phyloP scores from a whole-genome alignment of 345 rosid species.

The Arabidopsis arenosa region DNA sequence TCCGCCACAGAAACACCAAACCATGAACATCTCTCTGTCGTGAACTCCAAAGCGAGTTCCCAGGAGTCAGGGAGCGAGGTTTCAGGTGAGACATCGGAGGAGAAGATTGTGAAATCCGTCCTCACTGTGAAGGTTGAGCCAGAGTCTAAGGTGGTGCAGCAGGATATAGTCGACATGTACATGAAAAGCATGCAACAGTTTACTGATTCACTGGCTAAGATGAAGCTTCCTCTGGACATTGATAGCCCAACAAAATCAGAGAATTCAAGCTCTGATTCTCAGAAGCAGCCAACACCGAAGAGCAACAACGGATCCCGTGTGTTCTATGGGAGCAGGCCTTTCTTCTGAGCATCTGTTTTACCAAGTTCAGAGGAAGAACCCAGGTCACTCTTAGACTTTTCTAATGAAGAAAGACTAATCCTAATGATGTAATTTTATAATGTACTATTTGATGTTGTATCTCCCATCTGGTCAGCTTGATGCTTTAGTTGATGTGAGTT shows the following conservation, averaged over 20 bases:
- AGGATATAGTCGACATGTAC: constrained; percentile 97
- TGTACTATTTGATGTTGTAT: constrained; percentile 63
- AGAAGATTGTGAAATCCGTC: constrained; percentile 54
- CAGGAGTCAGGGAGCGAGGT: constrained; percentile 54
- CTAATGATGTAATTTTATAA: constrained; percentile 65
- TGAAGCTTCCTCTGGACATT: constrained; percentile 95
- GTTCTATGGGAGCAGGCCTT: constrained; percentile 97
- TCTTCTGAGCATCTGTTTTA: constrained; percentile 70
- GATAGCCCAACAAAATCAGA: constrained; percentile 80
- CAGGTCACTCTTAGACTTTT: constrained; percentile 73
- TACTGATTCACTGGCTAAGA: constrained; percentile 98
- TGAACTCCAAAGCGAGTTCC: constrained; percentile 50
- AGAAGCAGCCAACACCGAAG: constrained; percentile 69
- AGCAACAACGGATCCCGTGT: constrained; percentile 83
- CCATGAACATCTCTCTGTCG: constrained; percentile 54
- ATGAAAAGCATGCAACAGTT: constrained; percentile 99
- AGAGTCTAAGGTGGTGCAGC: constrained; percentile 83
- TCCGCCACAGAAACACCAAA: constrained; percentile 55
- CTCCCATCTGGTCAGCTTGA: constrained; percentile 59
- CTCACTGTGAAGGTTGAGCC: constrained; percentile 66
- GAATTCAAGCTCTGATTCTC: constrained; percentile 78
- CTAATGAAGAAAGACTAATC: constrained; percentile 70
- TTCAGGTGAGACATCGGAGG: constrained; percentile 54
- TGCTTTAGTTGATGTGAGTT: constrained; percentile 53
- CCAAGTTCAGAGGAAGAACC: constrained; percentile 53